phyloP scores from a whole-genome alignment of 306 rosid species.

The Fagus crenata region DNA sequence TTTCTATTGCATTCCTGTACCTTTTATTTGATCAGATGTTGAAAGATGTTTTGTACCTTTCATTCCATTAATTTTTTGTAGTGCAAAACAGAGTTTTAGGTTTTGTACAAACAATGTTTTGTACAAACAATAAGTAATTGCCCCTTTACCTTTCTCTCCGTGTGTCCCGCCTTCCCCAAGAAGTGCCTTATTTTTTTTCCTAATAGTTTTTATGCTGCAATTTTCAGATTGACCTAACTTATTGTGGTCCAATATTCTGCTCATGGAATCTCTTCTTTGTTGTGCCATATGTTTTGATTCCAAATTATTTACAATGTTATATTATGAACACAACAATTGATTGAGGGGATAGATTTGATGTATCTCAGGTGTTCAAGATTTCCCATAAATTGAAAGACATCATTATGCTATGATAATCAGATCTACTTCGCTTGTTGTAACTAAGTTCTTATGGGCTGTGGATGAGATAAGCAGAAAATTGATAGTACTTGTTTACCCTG shows the following conservation, averaged over 20 bases:
- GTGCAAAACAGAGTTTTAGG: neutral
- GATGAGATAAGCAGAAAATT: slow-evolving; percentile 24
- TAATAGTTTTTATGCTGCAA: too few species aligned
- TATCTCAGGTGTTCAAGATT: too few species aligned
- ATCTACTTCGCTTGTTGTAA: neutral
- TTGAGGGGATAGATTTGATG: too few species aligned
- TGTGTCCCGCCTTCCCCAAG: neutral
- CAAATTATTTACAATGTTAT: too few species aligned
- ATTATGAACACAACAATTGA: too few species aligned
- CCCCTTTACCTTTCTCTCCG: neutral
- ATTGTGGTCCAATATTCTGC: too few species aligned
- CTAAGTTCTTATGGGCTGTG: slow-evolving; percentile 4
- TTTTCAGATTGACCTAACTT: too few species aligned
- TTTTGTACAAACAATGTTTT: neutral
- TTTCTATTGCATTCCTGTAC: slow-evolving; percentile 14
- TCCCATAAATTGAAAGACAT: neutral
- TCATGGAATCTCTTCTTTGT: too few species aligned
- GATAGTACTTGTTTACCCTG: slow-evolving; percentile 6
- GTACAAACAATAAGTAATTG: neutral
- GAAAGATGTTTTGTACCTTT: neutral
- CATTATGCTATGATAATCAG: neutral
- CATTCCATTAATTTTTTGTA: neutral
- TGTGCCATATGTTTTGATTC: too few species aligned
- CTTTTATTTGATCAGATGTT: neutral
- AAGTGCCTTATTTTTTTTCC: neutral